Conservation (phyloP, 805 yeast species). For the Candida suzukii region DNA sequence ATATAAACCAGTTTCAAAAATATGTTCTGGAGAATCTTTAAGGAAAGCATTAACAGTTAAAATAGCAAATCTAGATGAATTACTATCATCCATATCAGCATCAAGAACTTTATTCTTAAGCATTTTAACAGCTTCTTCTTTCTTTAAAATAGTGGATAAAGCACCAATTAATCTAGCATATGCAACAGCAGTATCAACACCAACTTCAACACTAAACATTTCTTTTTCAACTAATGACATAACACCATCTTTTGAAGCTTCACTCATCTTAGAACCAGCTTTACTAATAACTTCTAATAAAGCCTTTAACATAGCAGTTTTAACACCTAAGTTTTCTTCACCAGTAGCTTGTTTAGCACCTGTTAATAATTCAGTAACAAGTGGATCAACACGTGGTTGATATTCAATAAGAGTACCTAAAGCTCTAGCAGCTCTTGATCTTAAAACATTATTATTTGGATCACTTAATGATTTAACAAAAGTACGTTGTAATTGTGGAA, state of each 20-base stretch:
- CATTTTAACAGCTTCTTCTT: slow-evolving; percentile 57
- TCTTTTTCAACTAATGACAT: slow-evolving; percentile 71
- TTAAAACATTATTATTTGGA: slow-evolving; percentile 58
- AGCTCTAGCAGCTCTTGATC: slow-evolving; percentile 84
- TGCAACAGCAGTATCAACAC: slow-evolving; percentile 61
- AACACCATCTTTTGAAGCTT: slow-evolving; percentile 60
- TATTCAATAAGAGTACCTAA: slow-evolving; percentile 80
- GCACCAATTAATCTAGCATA: slow-evolving; percentile 78
- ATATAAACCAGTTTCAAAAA: slow-evolving; percentile 45
- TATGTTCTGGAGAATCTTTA: slow-evolving; percentile 64
- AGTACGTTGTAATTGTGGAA: slow-evolving; percentile 96
- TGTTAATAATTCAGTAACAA: slow-evolving; percentile 72
- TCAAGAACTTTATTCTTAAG: slow-evolving; percentile 52
- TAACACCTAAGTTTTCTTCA: slow-evolving; percentile 52
- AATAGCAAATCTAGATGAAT: slow-evolving; percentile 54
- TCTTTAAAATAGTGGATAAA: slow-evolving; percentile 56
- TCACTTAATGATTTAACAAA: slow-evolving; percentile 89
- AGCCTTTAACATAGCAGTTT: slow-evolving; percentile 80
- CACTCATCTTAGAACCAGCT: slow-evolving; percentile 75
- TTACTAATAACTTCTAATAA: slow-evolving; percentile 72
- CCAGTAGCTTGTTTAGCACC: slow-evolving; percentile 62
- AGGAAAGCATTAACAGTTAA: slow-evolving; percentile 74
- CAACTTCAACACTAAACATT: slow-evolving; percentile 28
- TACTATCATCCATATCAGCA: slow-evolving; percentile 28
- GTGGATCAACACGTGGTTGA: slow-evolving; percentile 92